phyloP scores from a whole-genome alignment of 306 rosid species.

The Prunus mume region DNA sequence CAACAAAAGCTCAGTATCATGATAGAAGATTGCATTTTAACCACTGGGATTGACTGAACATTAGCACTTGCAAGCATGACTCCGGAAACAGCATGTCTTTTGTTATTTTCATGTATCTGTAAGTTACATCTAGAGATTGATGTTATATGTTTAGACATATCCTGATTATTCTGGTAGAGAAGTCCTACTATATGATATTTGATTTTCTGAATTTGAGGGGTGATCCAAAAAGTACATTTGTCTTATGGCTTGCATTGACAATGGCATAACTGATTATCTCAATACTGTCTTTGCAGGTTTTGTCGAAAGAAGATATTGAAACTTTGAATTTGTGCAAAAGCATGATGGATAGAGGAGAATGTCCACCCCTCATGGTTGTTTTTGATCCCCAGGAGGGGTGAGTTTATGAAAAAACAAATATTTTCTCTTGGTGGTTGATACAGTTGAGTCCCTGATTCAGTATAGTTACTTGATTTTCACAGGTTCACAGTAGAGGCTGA shows the following conservation, averaged over 20 bases:
- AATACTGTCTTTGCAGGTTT: slow-evolving; percentile 42
- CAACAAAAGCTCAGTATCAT: too few species aligned
- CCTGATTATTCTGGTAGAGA: not conserved
- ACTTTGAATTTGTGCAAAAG: slow-evolving; percentile 63
- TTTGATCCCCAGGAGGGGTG: slow-evolving; percentile 95
- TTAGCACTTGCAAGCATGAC: not conserved
- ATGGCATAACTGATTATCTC: not conserved
- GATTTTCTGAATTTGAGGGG: not conserved
- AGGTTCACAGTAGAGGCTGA: slow-evolving; percentile 97
- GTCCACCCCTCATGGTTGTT: slow-evolving; percentile 95
- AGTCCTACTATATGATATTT: not conserved
- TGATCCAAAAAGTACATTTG: not conserved
- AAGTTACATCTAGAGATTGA: not conserved
- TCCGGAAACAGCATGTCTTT: not conserved
- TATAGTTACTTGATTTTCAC: slow-evolving; percentile 5
- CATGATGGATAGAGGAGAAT: slow-evolving; percentile 90
- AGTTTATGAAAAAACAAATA: slow-evolving; percentile 2
- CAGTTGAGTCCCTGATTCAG: slow-evolving; percentile 6
- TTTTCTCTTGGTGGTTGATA: not conserved
- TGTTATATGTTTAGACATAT: not conserved
- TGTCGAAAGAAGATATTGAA: slow-evolving; percentile 75
- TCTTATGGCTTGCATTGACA: too few species aligned
- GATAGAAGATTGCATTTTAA: too few species aligned
- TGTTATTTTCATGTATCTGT: not conserved
- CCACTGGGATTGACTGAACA: too few species aligned